Evolutionary conservation across 306 rosid species (phyloP), one percentile per base, ranked within the genome.

Genomic region (Prunus davidiana): DNA sequence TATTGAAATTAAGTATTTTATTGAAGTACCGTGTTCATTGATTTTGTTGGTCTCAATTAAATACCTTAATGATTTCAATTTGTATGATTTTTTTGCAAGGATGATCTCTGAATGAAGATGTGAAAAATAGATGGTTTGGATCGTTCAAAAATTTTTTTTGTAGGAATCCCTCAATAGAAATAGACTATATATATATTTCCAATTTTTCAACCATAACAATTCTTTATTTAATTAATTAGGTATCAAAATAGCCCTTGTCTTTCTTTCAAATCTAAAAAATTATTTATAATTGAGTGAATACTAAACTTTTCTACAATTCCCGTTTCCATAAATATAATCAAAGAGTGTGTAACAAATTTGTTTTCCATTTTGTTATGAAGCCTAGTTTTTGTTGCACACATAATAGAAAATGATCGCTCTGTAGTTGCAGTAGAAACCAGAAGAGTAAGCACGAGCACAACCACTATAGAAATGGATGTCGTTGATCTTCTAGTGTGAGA

Each of bases 401-500:
- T 67, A 13, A 28, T 2, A 41, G 2, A 67, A 67, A 67, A 67
- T 20, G 34, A 10, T 19, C 72, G n/a, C 12, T 67, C n/a, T 11
- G 12, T 19, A 38, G 56, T 45, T 38, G 34, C 2, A 18, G 20
- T 45, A 41, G n/a, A 22, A 22, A 67, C 55, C 20, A 7, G 1
- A 67, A 67, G 72, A 45, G 55, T 67, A 67, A 67, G 51, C 5
- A 45, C 12, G 11, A 67, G 32, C n/a, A 38, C 70, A 65, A 16
- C 38, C 51, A 38, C 27, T 65, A 20, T 65, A 65, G 19, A 65
- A 22, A 65, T 19, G 70, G 18, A 65, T 2, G 2, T 16, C 38
- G 0, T 18, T 65, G 70, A 65, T 65, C 16, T 65, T 38, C 28
- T 38, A 32, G 10, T 67, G 41, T n/a, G 18, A 66, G 51, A n/a